Evolutionary conservation across 1,284 basidiomycete genomes (phyloP), one percentile per base, ranked within the genome.

Genomic region (Sanghuangporus weigelae): DNA sequence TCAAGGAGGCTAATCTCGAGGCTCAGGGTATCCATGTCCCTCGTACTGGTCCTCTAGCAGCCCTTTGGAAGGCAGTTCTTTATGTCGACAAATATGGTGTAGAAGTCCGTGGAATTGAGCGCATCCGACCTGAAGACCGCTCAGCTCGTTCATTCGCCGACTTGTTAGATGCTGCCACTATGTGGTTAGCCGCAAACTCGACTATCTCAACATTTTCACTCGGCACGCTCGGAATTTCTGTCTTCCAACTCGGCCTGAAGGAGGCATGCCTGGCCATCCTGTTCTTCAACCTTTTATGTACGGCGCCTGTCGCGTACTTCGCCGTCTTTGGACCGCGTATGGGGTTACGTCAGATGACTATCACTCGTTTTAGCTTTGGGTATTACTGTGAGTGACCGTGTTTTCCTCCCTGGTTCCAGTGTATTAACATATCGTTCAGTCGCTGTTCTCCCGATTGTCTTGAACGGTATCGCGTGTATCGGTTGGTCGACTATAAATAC

Each of bases 401-500:
- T 44, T 23, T 14, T 38, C 23, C 38, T 11, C 12, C 36, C n/a
- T 3, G 14, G 31, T 21, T 12, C 26, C 26, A 48, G 12, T 40
- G 54, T 55, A 21, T 62, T 36, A 54, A 64, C 35, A 50, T 36
- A 7, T 57, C 36, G 16, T 53, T 36, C 36, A 68, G 65, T 63
- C 57, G 67, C 66, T 42, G 64, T 64, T 51, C 62, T 74, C 48
- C 71, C 71, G 12, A 69, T 71, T 55, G 57, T 71, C 12, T 63
- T 73, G 44, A 74, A 73, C 65, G 56, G 69, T 53, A 71, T 73
- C 53, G 73, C 74, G 4, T 74, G 73, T 63, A 67, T 74, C 56
- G 74, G 74, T 11, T 75, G 73, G 71, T 73, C 71, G 12, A 74
- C 73, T 3, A 73, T 78, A 66, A 78, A 77, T 68, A 71, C 67